Percentiles rank a stretch among this genome's conserved stretches.
These are phyloP conservation scores for Piper longum DNA, from an alignment of 164 flowering plant species.

Conservation along the genomic window DNA sequence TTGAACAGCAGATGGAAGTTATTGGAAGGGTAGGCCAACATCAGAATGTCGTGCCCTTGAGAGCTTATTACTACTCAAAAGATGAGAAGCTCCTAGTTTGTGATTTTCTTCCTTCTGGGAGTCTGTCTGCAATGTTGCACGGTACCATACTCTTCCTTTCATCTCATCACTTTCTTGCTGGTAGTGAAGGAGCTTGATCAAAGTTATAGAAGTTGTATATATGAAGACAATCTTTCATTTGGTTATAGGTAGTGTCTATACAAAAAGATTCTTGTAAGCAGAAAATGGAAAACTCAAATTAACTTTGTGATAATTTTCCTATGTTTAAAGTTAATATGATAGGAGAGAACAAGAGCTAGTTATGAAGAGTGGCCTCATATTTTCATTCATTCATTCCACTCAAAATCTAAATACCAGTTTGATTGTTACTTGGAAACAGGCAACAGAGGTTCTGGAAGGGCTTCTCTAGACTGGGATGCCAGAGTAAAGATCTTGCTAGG, in stretches of 20 bases:
- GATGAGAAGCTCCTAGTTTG: slow-evolving; percentile 17
- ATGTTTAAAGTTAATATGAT: no score
- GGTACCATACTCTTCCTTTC: slow-evolving; percentile 9
- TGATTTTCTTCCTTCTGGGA: slow-evolving; percentile 44
- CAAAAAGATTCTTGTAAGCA: no score
- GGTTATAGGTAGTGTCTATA: no score
- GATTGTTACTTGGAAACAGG: neutral
- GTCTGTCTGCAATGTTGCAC: slow-evolving; percentile 37
- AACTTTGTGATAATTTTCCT: no score
- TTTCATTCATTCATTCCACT: no score
- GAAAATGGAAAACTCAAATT: no score
- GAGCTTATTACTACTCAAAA: slow-evolving; percentile 20
- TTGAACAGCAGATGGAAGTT: slow-evolving; percentile 53
- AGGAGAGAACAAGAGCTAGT: no score
- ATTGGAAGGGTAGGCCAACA: neutral
- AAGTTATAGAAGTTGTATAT: no score
- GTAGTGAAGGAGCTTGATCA: no score
- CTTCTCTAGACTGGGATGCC: slow-evolving; percentile 35
- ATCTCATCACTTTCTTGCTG: neutral
- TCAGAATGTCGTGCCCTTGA: neutral
- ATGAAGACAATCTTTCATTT: no score
- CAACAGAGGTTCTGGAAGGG: slow-evolving; percentile 1
- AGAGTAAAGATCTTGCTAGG: slow-evolving; percentile 63
- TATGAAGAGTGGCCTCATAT: no score
- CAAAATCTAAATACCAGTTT: no score